Base-by-base conservation (phyloP, 176 grass and related monocot genomes). In the Poa annua region DNA sequence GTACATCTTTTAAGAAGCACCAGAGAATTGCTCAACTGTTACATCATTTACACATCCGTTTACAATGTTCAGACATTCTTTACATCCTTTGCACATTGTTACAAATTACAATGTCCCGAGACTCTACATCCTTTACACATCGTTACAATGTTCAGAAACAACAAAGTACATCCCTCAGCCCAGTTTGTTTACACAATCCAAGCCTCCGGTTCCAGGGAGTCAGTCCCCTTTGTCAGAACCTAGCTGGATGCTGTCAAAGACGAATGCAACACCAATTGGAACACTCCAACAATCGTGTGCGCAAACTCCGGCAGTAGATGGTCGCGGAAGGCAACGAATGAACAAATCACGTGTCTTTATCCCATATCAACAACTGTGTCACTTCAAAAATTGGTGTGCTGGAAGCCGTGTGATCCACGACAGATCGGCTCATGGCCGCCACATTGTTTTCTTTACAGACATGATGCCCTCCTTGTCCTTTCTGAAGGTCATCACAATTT, bases 391-490 rank as follows among this genome's bases (percentile, higher is more conserved):
- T 59, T 51, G 24, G 45, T 74, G 21, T 57, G n/a, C 60, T 38
- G 25, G 19, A 38, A 72, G 34, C 25, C 35, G 63, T 7, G 24
- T 42, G 29, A 45, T 11, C 74, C 11, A 8, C 6, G 53, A 36
- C 11, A 56, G 33, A 68, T 89, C 11, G 83, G 49, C 83, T 94
- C 82, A 95, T 67, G 96, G 92, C 82, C 85, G 74, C 92, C 91
- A 96, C 48, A 75, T 87, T 64, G 92, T 93, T 82, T 99, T 99
- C 88, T 87, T 92, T 54, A 88, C 89, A 49, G 86, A 89, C 59
- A 99, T 84, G 19, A 96, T 88, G 29, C 93, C 96, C 70, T 96
- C 96, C 80, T 92, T 95, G 39, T 93, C 89, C 81, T 93, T 90
- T 59, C 93, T 85, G 81, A 80, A 99, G 60, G 68, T 93, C 93